Evolutionary conservation across 2,329 filamentous ascomycete genomes (phyloP).

Genomic region (Botrytis pseudocinerea): DNA sequence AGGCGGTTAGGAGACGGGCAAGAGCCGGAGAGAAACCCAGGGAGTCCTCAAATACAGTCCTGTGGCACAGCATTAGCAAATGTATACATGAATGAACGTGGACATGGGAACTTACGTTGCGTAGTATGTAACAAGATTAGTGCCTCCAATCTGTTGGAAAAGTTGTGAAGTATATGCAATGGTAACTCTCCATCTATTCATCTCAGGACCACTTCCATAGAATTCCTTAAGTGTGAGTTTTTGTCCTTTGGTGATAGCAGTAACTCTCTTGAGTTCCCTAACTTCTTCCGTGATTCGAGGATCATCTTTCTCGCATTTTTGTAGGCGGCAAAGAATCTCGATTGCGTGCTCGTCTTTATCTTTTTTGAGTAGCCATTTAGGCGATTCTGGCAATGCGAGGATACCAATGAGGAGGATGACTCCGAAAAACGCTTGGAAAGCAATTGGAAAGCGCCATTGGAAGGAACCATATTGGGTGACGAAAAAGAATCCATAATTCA

Average conservation of each 20-base stretch:
- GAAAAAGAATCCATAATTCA: conserved; percentile 61
- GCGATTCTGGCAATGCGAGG: conserved; percentile 54
- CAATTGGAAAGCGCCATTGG: conserved; percentile 62
- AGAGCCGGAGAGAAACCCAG: conserved; percentile 58
- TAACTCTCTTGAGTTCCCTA: conserved; percentile 36
- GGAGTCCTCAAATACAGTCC: conserved; percentile 59
- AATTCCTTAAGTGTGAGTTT: conserved; percentile 33
- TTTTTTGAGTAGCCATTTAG: conserved; percentile 45
- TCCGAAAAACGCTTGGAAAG: conserved; percentile 59
- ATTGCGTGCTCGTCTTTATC: conserved; percentile 29
- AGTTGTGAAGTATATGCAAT: conserved; percentile 52
- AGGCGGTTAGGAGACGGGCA: conserved; percentile 39
- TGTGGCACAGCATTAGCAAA: background rate
- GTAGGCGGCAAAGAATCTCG: conserved; percentile 37
- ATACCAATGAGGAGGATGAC: conserved; percentile 57
- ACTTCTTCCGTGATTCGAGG: conserved; percentile 29
- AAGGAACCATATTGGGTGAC: conserved; percentile 52
- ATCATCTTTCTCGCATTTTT: conserved; percentile 19
- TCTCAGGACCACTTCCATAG: conserved; percentile 44
- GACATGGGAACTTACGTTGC: conserved; percentile 51
- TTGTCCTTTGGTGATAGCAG: conserved; percentile 42
- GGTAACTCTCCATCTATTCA: conserved; percentile 55
- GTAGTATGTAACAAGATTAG: conserved; percentile 49
- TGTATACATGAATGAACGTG: background rate
- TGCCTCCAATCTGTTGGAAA: conserved; percentile 52